A percentile compares a stretch with the other conserved stretches of the same genome.
phyloP scores from a whole-genome alignment of 805 yeast species.

The Sugiyamaella lignohabitans region DNA sequence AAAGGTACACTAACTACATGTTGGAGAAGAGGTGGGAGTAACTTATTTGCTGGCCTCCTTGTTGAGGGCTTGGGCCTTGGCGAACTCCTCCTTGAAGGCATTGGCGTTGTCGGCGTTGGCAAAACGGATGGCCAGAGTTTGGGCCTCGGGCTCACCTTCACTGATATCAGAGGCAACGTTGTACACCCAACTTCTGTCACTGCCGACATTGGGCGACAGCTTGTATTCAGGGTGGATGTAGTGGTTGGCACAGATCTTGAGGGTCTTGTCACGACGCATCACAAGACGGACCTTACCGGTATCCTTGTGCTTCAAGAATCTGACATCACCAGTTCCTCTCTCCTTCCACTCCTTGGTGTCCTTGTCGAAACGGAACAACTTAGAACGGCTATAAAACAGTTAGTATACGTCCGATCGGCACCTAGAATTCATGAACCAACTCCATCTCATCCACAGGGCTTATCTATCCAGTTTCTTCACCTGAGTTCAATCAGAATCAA shows the following conservation, averaged over 20 bases:
- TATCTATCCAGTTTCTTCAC: not conserved
- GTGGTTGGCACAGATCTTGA: slow-evolving; percentile 97
- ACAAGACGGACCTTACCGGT: slow-evolving; percentile 79
- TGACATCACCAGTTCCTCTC: slow-evolving; percentile 98
- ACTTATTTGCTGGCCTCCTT: no score
- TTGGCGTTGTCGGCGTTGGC: slow-evolving; percentile 65
- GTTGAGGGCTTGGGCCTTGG: slow-evolving; percentile 69
- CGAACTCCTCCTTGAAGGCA: slow-evolving; percentile 87
- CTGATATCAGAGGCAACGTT: slow-evolving; percentile 88
- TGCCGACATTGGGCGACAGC: slow-evolving; percentile 88
- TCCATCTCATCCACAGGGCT: not conserved
- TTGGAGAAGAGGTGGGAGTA: no score
- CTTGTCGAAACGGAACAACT: slow-evolving; percentile 81
- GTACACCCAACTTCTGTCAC: slow-evolving; percentile 98
- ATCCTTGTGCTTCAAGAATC: slow-evolving; percentile 83
- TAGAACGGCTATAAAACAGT: slow-evolving; percentile 53
- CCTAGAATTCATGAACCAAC: not conserved
- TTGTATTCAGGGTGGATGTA: slow-evolving; percentile 64
- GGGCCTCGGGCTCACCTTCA: slow-evolving; percentile 94
- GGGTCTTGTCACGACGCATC: slow-evolving; percentile 98
- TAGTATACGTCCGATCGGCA: slow-evolving; percentile 1
- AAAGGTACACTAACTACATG: no score
- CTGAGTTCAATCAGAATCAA: not conserved
- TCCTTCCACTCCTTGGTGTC: slow-evolving; percentile 96
- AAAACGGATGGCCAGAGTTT: slow-evolving; percentile 93